Evolutionary conservation across 345 rosid species (phyloP).

Genomic region (Noccaea caerulescens): DNA sequence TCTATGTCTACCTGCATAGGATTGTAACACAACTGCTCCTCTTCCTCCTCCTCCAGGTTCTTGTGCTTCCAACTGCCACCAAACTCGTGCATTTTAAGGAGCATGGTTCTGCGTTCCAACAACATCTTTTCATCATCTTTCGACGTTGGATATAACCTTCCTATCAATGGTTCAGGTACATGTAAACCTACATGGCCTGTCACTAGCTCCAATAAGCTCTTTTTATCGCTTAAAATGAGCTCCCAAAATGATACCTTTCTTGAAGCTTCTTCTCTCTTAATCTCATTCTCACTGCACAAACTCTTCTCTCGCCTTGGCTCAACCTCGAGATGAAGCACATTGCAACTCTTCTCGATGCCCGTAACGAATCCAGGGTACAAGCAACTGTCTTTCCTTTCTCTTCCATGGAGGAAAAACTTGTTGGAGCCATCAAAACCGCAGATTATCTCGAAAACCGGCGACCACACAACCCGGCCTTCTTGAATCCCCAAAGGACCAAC

Average conservation of each 20-base stretch:
- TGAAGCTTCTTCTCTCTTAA: too few relatives aligned
- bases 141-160: constrained; percentile 57
- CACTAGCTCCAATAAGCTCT: constrained; percentile 67
- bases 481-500: constrained; percentile 67
- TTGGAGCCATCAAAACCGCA: constrained; percentile 61
- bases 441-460: constrained; percentile 75
- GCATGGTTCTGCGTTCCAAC: constrained; percentile 64
- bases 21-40: constrained; percentile 48
- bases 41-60: constrained; percentile 35
- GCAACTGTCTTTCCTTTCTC: constrained; percentile 52
- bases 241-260: constrained; percentile 44
- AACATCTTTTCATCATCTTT: constrained; percentile 55
- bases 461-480: constrained; percentile 75
- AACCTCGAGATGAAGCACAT: constrained; percentile 76
- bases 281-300: constrained; percentile 48
- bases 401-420: constrained; percentile 69
- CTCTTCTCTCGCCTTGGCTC: constrained; percentile 57
- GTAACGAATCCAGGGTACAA: constrained; percentile 67
- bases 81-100: constrained; percentile 53
- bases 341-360: constrained; percentile 61
- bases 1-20: constrained; percentile 50
- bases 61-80: constrained; percentile 46
- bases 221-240: constrained; percentile 62
- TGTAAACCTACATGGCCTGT: constrained; percentile 50
- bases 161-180: constrained; percentile 48